A percentile compares a stretch with the other conserved stretches of the same genome.
These are phyloP conservation scores for Coemansia sp. DNA, from an alignment of 192 early-diverging fungal species.

Conservation along the genomic window DNA sequence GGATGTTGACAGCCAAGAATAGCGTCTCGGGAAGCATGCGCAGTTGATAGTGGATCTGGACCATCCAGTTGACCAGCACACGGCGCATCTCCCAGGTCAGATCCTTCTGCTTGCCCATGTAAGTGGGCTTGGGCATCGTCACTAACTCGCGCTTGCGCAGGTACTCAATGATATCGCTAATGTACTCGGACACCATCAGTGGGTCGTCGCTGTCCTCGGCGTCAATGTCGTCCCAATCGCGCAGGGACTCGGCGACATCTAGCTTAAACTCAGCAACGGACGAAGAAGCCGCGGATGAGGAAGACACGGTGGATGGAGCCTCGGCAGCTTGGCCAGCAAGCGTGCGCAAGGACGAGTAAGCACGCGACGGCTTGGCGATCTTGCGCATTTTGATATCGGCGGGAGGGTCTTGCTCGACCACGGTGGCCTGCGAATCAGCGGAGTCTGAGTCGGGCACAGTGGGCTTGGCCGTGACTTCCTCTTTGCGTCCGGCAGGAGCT, in stretches of 20 bases:
- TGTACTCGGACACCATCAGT: conserved; percentile 92
- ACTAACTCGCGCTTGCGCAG: conserved; percentile 72
- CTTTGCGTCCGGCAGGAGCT: background rate
- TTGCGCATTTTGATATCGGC: conserved; percentile 16
- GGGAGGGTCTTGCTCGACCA: conserved; percentile 17
- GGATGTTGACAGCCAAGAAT: conserved; percentile 87
- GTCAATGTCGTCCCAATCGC: conserved; percentile 75
- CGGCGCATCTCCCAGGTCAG: conserved; percentile 90
- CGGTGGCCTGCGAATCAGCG: conserved; percentile 41
- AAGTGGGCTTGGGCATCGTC: conserved; percentile 75
- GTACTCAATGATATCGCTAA: conserved; percentile 89
- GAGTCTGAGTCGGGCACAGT: conserved; percentile 23
- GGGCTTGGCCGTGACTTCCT: background rate
- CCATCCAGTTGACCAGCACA: conserved; percentile 94
- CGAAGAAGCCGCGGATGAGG: background rate
- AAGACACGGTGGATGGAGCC: conserved; percentile 1
- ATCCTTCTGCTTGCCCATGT: conserved; percentile 83
- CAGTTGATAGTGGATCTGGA: conserved; percentile 90
- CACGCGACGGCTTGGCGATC: conserved; percentile 43
- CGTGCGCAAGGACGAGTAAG: conserved; percentile 32
- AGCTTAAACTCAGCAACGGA: conserved; percentile 6
- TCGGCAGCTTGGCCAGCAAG: conserved; percentile 15
- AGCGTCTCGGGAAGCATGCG: conserved; percentile 92
- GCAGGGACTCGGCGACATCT: conserved; percentile 1
- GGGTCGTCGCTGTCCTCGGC: conserved; percentile 80